These are phyloP conservation scores for Gyrodon lividus DNA, from an alignment of 768 basidiomycete species.

Conservation along the genomic window DNA sequence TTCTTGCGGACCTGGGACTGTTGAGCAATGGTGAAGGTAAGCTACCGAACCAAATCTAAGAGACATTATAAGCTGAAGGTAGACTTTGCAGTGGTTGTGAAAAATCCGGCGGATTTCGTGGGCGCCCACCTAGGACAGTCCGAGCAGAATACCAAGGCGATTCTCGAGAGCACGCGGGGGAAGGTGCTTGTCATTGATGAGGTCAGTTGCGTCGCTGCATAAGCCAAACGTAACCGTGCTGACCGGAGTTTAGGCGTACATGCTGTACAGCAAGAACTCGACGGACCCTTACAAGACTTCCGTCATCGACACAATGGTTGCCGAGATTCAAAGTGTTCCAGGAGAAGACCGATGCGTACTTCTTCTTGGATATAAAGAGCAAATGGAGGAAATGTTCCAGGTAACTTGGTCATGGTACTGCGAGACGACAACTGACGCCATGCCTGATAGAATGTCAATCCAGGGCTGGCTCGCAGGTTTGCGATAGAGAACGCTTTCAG, in stretches of 20 bases:
- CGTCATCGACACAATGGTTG: conserved; percentile 74
- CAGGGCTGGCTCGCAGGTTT: conserved; percentile 65
- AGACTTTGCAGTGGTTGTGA: conserved; percentile 49
- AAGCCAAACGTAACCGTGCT: conserved; percentile 1
- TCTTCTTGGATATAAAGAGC: conserved; percentile 60
- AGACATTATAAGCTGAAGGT: neutral
- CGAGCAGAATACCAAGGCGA: conserved; percentile 63
- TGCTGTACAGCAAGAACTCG: conserved; percentile 49
- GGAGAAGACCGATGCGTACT: conserved; percentile 73
- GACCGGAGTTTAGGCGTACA: conserved; percentile 54
- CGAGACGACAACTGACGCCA: neutral
- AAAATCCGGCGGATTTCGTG: conserved; percentile 70
- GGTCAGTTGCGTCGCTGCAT: conserved; percentile 30
- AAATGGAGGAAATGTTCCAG: conserved; percentile 77
- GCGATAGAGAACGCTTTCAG: conserved; percentile 66
- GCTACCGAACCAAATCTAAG: neutral
- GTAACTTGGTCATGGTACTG: conserved; percentile 34
- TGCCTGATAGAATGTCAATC: conserved; percentile 60
- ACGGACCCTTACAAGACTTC: conserved; percentile 60
- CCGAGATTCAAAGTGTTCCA: conserved; percentile 67
- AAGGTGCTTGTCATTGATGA: conserved; percentile 76
- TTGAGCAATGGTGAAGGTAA: conserved; percentile 75
- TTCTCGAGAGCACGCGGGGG: conserved; percentile 55
- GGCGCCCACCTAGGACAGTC: conserved; percentile 59
- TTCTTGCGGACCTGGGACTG: conserved; percentile 59